Evolutionary conservation across 1,284 basidiomycete species (phyloP), one percentile per base, ranked within the genome.

Genomic region (Tranzscheliella williamsii): DNA sequence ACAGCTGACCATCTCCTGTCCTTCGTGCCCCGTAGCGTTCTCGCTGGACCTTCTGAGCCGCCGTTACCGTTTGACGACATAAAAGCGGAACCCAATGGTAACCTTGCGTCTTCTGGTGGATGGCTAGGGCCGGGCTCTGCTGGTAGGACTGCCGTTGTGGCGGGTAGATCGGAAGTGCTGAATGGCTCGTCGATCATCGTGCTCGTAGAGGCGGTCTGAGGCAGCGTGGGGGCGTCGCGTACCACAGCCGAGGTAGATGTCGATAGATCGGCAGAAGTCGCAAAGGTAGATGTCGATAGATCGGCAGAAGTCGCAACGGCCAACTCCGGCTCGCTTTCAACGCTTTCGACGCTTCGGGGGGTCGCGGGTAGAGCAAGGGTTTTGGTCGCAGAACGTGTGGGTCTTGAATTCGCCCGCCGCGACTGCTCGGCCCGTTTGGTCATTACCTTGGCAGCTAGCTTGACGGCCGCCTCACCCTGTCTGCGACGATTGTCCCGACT

Each of bases 1-100:
- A 46, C 46, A 13, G 46, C 46, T 4, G 35, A 36, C 50, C 56
- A 60, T 22, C 56, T 36, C 31, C 56, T 50, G 18, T 53, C 50
- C 29, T 60, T 60, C 26, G 41, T 53, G 13, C 53, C 53, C 12
- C 53, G 47, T 13, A 42, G 24, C 30, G 33, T 42, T 8, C 24
- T 45, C 9, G 38, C 38, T 3, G 32, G 33, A 17, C 44, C 26
- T 27, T 27, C 26, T n/a, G n/a, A n/a, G n/a, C n/a, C n/a, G n/a
- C n/a, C n/a, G n/a, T n/a, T n/a, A n/a, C n/a, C n/a, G n/a, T n/a
- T n/a, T n/a, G n/a, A n/a, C n/a, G n/a, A n/a, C n/a, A n/a, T n/a
- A n/a, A n/a, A n/a, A n/a, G n/a, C n/a, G n/a, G n/a, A n/a, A n/a
- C n/a, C n/a, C n/a, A n/a, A n/a, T n/a, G n/a, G n/a, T n/a, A n/a